phyloP scores from a whole-genome alignment of 371 early-diverging fungal species.

The Fennellomyces sp. region DNA sequence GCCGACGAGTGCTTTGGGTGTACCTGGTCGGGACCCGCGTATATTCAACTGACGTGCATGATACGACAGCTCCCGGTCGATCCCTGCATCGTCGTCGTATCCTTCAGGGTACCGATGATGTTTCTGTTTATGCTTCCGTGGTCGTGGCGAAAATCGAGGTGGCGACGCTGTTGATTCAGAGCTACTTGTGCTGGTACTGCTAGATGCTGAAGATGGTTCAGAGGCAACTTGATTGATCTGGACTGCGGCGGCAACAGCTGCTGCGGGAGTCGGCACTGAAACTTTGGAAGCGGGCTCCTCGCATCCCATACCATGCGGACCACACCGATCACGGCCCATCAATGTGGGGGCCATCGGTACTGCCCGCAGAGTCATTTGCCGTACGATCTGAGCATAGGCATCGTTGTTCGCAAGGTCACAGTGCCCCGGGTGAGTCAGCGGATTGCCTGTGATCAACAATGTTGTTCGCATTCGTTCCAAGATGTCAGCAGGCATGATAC shows the following conservation, averaged over 20 bases:
- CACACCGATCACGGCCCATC: conserved; percentile 34
- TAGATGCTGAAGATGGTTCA: no score
- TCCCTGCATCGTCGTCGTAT: conserved; percentile 43
- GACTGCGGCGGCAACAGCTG: background rate
- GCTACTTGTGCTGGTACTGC: conserved; percentile 7
- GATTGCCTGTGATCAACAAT: conserved; percentile 64
- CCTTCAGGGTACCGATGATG: conserved; percentile 7
- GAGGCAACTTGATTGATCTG: conserved; percentile 12
- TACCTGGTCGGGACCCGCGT: conserved; percentile 31
- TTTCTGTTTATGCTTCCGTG: background rate
- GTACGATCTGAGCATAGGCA: conserved; percentile 50
- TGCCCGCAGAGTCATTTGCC: conserved; percentile 54
- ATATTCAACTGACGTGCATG: conserved; percentile 48
- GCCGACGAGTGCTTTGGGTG: conserved; percentile 12
- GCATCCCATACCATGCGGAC: conserved; percentile 43
- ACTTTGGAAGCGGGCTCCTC: conserved; percentile 10
- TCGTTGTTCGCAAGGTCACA: conserved; percentile 42
- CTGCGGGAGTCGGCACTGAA: background rate
- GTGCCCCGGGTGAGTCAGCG: conserved; percentile 55
- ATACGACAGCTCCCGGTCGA: conserved; percentile 46
- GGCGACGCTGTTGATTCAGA: background rate
- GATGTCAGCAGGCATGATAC: conserved; percentile 65
- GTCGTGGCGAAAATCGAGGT: background rate
- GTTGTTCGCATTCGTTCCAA: conserved; percentile 59
- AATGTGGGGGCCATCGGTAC: conserved; percentile 29